A percentile compares a stretch with the other conserved stretches of the same genome.
These are phyloP conservation scores for Phaffomyces opuntiae DNA, from an alignment of 805 yeast genomes.

Conservation along the genomic window DNA sequence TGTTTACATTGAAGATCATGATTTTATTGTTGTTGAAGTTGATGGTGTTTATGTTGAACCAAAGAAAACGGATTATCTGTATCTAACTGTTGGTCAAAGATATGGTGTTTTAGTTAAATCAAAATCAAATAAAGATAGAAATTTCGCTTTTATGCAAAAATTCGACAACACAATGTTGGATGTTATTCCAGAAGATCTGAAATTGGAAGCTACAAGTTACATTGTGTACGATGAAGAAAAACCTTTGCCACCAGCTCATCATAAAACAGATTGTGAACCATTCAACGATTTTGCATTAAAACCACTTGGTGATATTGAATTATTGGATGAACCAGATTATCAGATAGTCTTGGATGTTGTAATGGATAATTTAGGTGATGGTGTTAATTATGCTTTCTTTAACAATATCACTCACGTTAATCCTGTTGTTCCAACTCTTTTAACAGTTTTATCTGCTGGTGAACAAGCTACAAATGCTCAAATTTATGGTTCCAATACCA, in stretches of 20 bases:
- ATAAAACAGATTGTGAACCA: conserved; percentile 9
- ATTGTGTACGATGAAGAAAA: conserved; percentile 40
- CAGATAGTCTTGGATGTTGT: conserved; percentile 50
- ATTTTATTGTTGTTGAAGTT: conserved; percentile 62
- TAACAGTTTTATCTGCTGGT: conserved; percentile 59
- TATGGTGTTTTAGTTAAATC: conserved; percentile 62
- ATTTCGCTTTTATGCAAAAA: conserved; percentile 55
- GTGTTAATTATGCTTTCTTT: conserved; percentile 72
- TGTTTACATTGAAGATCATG: conserved; percentile 61
- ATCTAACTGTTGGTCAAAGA: conserved; percentile 77
- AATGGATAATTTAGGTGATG: conserved; percentile 68
- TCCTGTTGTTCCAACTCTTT: conserved; percentile 67
- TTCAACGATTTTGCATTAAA: conserved; percentile 31
- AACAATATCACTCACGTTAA: conserved; percentile 55
- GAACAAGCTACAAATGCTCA: conserved; percentile 42
- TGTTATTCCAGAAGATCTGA: conserved; percentile 51
- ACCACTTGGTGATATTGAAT: conserved; percentile 36
- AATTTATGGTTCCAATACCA: conserved; percentile 72
- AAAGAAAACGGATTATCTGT: conserved; percentile 44
- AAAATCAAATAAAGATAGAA: conserved; percentile 34
- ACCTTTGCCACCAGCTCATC: conserved; percentile 24
- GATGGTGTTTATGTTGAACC: conserved; percentile 64
- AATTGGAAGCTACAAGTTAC: conserved; percentile 47
- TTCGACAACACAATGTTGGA: conserved; percentile 68
- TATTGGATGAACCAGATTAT: conserved; percentile 56